Conservation (phyloP, 495 filamentous ascomycete genomes). For the Parathielavia appendiculata region DNA sequence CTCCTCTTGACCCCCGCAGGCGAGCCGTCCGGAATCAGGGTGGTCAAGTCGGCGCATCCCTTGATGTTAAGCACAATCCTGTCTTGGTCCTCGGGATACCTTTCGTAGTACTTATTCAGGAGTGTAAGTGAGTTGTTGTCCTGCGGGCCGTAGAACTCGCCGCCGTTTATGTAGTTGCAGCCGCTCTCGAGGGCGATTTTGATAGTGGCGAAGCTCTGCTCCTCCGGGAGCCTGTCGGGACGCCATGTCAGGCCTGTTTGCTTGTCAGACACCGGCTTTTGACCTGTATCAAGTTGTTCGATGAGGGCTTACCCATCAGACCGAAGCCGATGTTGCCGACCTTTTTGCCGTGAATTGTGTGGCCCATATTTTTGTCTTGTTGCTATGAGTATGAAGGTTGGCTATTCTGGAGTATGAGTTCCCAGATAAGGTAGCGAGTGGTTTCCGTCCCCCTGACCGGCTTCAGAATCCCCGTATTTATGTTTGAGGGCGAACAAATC, state of each 20-base stretch:
- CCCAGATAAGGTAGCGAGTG: no score
- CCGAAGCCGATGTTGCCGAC: slow-evolving; percentile 55
- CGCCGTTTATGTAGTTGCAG: slow-evolving; percentile 73
- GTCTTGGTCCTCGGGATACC: slow-evolving; percentile 61
- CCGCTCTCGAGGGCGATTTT: slow-evolving; percentile 63
- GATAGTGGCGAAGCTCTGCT: slow-evolving; percentile 61
- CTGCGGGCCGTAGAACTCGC: slow-evolving; percentile 72
- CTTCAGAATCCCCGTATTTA: no score
- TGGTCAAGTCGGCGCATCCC: slow-evolving; percentile 46
- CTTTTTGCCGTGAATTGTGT: slow-evolving; percentile 44
- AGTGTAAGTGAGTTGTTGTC: slow-evolving; percentile 63
- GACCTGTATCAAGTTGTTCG: background rate
- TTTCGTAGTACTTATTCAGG: slow-evolving; percentile 59
- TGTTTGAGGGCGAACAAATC: no score
- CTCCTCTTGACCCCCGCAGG: slow-evolving; percentile 58
- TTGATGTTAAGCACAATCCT: slow-evolving; percentile 65
- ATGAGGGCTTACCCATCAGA: slow-evolving; percentile 44
- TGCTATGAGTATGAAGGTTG: no score
- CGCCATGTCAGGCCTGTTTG: slow-evolving; percentile 75
- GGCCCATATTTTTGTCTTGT: slow-evolving; percentile 21
- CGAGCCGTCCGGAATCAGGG: slow-evolving; percentile 49
- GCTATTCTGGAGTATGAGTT: no score
- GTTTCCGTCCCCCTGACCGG: no score
- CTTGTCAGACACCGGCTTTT: background rate
- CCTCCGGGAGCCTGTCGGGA: slow-evolving; percentile 44